Evolutionary conservation across 345 rosid species (phyloP).

Genomic region (Corchorus capsularis): DNA sequence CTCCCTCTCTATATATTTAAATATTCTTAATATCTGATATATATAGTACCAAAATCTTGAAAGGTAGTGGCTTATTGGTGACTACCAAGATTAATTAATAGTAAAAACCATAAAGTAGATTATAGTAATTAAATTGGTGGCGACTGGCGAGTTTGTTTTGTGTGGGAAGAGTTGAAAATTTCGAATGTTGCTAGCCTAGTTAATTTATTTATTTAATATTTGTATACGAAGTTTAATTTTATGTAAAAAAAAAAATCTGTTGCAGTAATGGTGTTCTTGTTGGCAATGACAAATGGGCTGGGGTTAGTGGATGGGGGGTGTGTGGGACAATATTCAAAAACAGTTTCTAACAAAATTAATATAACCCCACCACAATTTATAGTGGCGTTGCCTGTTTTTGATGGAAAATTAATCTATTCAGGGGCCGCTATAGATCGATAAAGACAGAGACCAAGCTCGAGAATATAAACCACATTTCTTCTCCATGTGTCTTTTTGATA

Average conservation of each 20-base stretch:
- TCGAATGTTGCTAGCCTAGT: no score
- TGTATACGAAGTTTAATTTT: background rate
- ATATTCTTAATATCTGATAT: background rate
- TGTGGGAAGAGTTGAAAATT: no score
- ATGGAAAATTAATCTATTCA: background rate
- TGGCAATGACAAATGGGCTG: background rate
- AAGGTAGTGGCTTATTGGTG: background rate
- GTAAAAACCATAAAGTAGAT: background rate
- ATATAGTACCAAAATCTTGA: background rate
- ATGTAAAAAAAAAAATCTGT: background rate
- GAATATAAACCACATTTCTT: background rate
- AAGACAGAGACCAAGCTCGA: background rate
- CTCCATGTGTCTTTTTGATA: background rate
- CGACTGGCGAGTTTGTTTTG: no score
- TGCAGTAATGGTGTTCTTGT: background rate
- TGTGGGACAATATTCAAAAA: background rate
- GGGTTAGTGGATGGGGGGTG: background rate
- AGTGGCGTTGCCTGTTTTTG: slow-evolving; percentile 6
- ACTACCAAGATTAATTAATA: background rate
- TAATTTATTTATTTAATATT: no score
- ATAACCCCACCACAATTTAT: background rate
- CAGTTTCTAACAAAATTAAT: background rate
- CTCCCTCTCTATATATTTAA: no score
- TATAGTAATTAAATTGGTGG: no score
- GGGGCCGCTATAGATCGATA: background rate